Percentiles rank a stretch among this genome's conserved stretches.
Evolutionary conservation across 169 alveolate genomes (phyloP).

Genomic region (Cryptosporidium viatorum): DNA sequence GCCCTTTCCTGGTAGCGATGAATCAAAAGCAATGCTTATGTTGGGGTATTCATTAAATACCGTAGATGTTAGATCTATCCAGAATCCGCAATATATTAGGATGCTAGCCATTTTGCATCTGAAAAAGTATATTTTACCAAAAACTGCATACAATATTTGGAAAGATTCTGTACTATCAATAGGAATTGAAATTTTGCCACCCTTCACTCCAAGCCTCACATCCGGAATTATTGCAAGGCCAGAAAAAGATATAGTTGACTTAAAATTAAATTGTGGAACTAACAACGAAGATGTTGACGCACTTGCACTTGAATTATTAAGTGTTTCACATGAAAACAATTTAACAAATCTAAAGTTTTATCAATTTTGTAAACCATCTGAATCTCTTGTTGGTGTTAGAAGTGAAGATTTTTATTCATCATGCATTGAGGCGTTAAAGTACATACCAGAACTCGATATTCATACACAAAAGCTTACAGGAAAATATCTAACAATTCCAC

Average conservation of each 20-base stretch:
- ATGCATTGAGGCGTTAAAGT: constrained; percentile 42
- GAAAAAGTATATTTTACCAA: constrained; percentile 45
- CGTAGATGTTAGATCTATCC: constrained; percentile 61
- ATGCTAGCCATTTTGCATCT: constrained; percentile 44
- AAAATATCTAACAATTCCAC: not conserved
- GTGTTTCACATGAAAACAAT: constrained; percentile 64
- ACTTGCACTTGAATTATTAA: constrained; percentile 55
- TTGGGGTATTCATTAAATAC: constrained; percentile 68
- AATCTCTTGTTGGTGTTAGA: constrained; percentile 57
- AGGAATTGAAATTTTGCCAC: constrained; percentile 51
- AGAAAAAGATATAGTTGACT: constrained; percentile 33
- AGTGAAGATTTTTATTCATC: constrained; percentile 49
- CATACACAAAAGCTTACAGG: constrained; percentile 3
- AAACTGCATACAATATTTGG: constrained; percentile 69
- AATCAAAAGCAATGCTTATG: constrained; percentile 57
- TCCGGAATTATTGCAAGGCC: constrained; percentile 48
- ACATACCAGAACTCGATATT: constrained; percentile 32
- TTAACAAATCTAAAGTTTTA: constrained; percentile 34
- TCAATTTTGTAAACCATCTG: constrained; percentile 64
- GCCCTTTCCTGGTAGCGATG: constrained; percentile 72
- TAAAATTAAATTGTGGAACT: constrained; percentile 52
- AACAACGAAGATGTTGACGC: constrained; percentile 63
- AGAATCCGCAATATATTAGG: constrained; percentile 50
- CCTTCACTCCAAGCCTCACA: constrained; percentile 18
- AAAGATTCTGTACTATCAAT: constrained; percentile 46